phyloP scores from a whole-genome alignment of 2,329 filamentous ascomycete genomes.

The Cercospora canescens region DNA sequence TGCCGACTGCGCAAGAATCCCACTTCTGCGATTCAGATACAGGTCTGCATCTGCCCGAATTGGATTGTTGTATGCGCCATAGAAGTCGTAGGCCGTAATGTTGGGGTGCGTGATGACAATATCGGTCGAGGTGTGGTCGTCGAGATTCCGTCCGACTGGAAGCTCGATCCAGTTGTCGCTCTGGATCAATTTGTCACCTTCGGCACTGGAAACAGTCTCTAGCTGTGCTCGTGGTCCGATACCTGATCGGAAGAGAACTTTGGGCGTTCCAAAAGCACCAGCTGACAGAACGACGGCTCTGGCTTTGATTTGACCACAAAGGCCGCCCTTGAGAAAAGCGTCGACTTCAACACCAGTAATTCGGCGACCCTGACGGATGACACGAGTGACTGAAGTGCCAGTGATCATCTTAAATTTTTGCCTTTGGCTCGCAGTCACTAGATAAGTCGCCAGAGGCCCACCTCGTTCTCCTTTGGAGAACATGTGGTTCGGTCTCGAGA shows the following conservation, averaged over 20 bases:
- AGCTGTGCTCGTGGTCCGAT: conserved; percentile 60
- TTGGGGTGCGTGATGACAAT: conserved; percentile 53
- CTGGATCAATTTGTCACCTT: conserved; percentile 46
- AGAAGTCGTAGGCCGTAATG: conserved; percentile 65
- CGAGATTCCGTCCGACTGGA: conserved; percentile 53
- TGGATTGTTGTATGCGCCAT: conserved; percentile 56
- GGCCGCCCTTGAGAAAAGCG: conserved; percentile 54
- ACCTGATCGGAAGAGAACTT: conserved; percentile 66
- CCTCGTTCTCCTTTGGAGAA: conserved; percentile 65
- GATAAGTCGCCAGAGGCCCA: conserved; percentile 71
- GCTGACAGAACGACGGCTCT: conserved; percentile 57
- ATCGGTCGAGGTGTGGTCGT: conserved; percentile 60
- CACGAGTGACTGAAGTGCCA: conserved; percentile 65
- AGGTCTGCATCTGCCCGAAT: conserved; percentile 41
- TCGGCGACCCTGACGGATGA: conserved; percentile 63
- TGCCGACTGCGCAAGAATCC: conserved; percentile 64
- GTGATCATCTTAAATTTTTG: conserved; percentile 68
- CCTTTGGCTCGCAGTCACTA: conserved; percentile 60
- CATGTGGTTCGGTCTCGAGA: conserved; percentile 66
- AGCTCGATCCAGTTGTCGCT: conserved; percentile 52
- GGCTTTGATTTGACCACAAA: conserved; percentile 61
- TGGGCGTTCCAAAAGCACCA: conserved; percentile 64
- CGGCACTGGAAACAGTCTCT: conserved; percentile 47
- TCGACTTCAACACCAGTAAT: conserved; percentile 70
- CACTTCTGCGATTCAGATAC: conserved; percentile 52